phyloP scores from a whole-genome alignment of 306 rosid genomes.

The Pachyrhizus erosus region DNA sequence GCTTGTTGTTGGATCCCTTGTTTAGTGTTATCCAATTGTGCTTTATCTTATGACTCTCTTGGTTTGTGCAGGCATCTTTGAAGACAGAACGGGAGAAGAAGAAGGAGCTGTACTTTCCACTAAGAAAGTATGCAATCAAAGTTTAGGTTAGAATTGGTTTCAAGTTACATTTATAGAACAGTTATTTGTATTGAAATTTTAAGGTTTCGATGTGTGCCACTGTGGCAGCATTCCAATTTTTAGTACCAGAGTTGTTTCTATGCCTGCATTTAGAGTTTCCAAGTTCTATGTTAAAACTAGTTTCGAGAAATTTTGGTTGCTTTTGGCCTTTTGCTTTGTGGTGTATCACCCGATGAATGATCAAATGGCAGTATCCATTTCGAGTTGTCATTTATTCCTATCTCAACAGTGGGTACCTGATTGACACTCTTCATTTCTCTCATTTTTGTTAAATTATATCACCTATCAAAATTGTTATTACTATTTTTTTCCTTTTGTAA shows the following conservation, averaged over 20 bases:
- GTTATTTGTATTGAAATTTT: conserved; percentile 19
- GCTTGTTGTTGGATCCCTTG: background rate
- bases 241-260: background rate
- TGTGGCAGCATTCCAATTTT: conserved; percentile 21
- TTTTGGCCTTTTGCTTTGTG: background rate
- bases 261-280: background rate
- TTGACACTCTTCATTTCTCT: background rate
- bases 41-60: background rate
- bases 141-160: conserved; percentile 59
- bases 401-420: too few relatives aligned
- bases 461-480: too few relatives aligned
- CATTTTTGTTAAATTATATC: background rate
- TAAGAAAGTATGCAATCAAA: conserved; percentile 91
- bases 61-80: conserved; percentile 65
- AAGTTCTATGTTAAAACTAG: background rate
- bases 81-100: conserved; percentile 88
- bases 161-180: background rate
- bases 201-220: background rate
- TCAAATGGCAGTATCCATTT: background rate
- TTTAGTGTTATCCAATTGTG: background rate
- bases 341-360: background rate
- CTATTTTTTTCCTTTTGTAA: too few relatives aligned
- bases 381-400: background rate
- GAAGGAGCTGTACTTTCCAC: conserved; percentile 76
- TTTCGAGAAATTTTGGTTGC: background rate